These are phyloP conservation scores for Fusarium cyanostomum DNA, from an alignment of 2,329 filamentous ascomycete genomes.

Conservation along the genomic window DNA sequence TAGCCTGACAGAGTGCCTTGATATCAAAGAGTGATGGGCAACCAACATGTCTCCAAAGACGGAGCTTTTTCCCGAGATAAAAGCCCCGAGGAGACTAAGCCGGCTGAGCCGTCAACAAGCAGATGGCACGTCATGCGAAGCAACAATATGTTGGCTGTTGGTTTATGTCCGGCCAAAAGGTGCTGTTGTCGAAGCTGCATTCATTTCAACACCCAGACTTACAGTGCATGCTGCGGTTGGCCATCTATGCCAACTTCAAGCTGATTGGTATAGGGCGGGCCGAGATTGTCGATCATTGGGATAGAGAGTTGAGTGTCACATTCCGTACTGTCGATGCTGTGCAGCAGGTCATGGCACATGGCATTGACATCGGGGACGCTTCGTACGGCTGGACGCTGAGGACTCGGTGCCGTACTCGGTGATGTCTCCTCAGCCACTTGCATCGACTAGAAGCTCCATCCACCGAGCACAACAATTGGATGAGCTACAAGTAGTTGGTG, in stretches of 20 bases:
- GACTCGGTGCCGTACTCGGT: slow-evolving; percentile 7
- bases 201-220: slow-evolving; percentile 6
- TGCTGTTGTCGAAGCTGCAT: not conserved
- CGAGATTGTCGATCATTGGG: slow-evolving; percentile 28
- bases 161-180: not conserved
- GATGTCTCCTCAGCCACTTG: not conserved
- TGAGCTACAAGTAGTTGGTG: slow-evolving; percentile 51
- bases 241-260: slow-evolving; percentile 9
- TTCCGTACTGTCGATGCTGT: slow-evolving; percentile 36
- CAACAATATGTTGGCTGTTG: slow-evolving; percentile 15
- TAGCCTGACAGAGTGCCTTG: not conserved
- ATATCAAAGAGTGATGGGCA: slow-evolving; percentile 6
- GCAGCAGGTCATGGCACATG: slow-evolving; percentile 26
- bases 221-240: slow-evolving; percentile 11
- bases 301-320: slow-evolving; percentile 35
- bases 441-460: slow-evolving; percentile 12
- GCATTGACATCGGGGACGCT: slow-evolving; percentile 28
- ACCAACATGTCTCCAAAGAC: slow-evolving; percentile 10
- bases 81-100: not conserved
- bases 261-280: slow-evolving; percentile 20
- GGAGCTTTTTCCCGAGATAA: not conserved
- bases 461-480: slow-evolving; percentile 18
- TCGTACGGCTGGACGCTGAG: slow-evolving; percentile 9
- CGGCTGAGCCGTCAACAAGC: not conserved
- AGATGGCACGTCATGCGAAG: slow-evolving; percentile 5